Percentiles rank a stretch among this genome's conserved stretches.
Conservation (phyloP, 2,329 filamentous ascomycete species). For the Rhynchosporium agropyri region DNA sequence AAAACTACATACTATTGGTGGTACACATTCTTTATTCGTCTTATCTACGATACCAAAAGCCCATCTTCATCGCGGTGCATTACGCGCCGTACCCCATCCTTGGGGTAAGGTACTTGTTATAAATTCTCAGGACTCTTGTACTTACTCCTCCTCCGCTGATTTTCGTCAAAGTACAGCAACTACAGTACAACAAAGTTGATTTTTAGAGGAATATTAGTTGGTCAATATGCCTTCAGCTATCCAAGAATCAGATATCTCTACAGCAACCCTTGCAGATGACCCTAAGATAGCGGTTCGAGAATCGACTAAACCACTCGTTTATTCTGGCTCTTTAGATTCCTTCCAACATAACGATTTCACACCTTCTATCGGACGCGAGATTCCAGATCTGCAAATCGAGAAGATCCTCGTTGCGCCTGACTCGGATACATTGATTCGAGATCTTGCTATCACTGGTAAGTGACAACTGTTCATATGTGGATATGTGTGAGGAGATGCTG, state of each 20-base stretch:
- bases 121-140: neutral
- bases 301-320: constrained; percentile 3
- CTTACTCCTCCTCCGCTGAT: neutral
- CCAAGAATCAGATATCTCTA: neutral
- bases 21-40: neutral
- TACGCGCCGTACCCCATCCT: neutral
- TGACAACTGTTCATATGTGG: neutral
- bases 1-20: constrained; percentile 11
- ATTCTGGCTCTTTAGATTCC: constrained; percentile 32
- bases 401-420: neutral
- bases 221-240: constrained; percentile 17
- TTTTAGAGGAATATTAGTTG: neutral
- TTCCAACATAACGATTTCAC: constrained; percentile 32
- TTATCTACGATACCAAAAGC: constrained; percentile 7
- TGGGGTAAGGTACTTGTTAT: neutral
- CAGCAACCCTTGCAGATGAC: neutral
- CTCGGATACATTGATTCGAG: neutral
- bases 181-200: neutral
- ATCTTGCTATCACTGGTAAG: constrained; percentile 52
- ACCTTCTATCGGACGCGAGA: constrained; percentile 14
- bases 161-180: neutral
- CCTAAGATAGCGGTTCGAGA: constrained; percentile 16
- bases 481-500: constrained; percentile 32
- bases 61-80: neutral
- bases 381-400: neutral